phyloP scores from a whole-genome alignment of 257 asterid genomes.

The Anisodus acutangulus region DNA sequence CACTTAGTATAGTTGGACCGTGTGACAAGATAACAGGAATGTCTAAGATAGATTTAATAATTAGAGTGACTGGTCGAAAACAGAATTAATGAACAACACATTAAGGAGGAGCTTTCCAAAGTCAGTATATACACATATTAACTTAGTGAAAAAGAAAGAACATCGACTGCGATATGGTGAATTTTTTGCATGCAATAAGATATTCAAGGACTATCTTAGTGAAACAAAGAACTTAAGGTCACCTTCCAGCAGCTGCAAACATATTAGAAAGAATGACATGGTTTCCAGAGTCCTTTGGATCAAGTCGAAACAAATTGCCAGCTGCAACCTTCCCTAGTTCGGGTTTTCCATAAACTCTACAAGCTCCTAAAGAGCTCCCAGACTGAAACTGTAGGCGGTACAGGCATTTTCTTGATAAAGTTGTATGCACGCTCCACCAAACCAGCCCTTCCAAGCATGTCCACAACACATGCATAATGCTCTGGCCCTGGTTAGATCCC shows the following conservation, averaged over 20 bases:
- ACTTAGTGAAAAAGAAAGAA: constrained; percentile 3
- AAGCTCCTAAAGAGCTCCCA: constrained; percentile 88
- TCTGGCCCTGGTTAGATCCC: too few relatives aligned
- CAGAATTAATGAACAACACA: neutral
- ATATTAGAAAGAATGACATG: constrained; percentile 79
- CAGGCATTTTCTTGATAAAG: constrained; percentile 61
- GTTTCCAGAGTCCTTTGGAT: constrained; percentile 86
- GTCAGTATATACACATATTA: neutral
- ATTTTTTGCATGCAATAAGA: too few relatives aligned
- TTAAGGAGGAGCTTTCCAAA: neutral
- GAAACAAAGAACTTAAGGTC: neutral
- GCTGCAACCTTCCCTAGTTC: constrained; percentile 80
- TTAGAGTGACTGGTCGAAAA: neutral
- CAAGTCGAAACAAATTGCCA: constrained; percentile 73
- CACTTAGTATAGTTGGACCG: neutral
- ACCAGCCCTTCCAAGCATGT: too few relatives aligned
- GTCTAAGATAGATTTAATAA: neutral
- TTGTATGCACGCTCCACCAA: too few relatives aligned
- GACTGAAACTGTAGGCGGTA: constrained; percentile 66
- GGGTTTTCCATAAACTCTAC: constrained; percentile 67
- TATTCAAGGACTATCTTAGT: too few relatives aligned
- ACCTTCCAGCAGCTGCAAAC: constrained; percentile 49
- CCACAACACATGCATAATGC: too few relatives aligned
- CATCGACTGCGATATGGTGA: too few relatives aligned
- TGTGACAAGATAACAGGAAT: neutral